A percentile compares a stretch with the other conserved stretches of the same genome.
These are phyloP conservation scores for Protomyces macrosporus DNA, from an alignment of 1,139 yeast species.

Conservation along the genomic window DNA sequence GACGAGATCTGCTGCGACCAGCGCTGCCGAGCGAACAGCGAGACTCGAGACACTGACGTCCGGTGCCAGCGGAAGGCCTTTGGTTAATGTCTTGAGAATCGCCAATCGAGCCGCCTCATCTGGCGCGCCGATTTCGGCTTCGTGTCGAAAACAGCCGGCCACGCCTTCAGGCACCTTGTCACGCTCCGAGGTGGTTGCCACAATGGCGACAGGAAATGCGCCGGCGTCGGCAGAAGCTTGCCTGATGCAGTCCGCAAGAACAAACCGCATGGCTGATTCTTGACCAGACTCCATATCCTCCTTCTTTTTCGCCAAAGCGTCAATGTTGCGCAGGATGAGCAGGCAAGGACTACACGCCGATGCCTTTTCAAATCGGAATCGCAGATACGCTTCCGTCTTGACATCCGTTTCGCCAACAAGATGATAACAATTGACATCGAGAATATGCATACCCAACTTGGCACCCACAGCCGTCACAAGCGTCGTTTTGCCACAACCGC, in stretches of 20 bases:
- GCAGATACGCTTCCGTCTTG: conserved; percentile 70
- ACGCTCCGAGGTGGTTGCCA: conserved; percentile 66
- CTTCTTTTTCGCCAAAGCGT: conserved; percentile 61
- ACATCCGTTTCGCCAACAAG: conserved; percentile 58
- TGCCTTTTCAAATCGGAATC: conserved; percentile 69
- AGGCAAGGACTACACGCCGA: conserved; percentile 46
- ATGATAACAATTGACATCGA: conserved; percentile 64
- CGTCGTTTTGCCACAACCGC: conserved; percentile 76
- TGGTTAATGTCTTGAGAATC: conserved; percentile 46
- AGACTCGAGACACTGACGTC: conserved; percentile 59
- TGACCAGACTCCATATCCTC: conserved; percentile 49
- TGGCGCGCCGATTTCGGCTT: conserved; percentile 71
- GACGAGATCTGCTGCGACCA: conserved; percentile 75
- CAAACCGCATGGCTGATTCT: conserved; percentile 13
- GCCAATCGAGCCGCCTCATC: conserved; percentile 63
- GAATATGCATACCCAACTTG: conserved; percentile 61
- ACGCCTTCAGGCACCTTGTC: conserved; percentile 65
- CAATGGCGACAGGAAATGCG: conserved; percentile 44
- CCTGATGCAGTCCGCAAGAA: conserved; percentile 19
- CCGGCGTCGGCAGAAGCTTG: conserved; percentile 5
- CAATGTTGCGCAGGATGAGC: conserved; percentile 66
- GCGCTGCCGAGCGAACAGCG: conserved; percentile 86
- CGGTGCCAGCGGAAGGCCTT: conserved; percentile 38
- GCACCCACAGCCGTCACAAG: conserved; percentile 53
- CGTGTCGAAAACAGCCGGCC: conserved; percentile 69